A percentile compares a stretch with the other conserved stretches of the same genome.
phyloP scores from a whole-genome alignment of 495 filamentous ascomycete species.

The Aspergillus steynii region DNA sequence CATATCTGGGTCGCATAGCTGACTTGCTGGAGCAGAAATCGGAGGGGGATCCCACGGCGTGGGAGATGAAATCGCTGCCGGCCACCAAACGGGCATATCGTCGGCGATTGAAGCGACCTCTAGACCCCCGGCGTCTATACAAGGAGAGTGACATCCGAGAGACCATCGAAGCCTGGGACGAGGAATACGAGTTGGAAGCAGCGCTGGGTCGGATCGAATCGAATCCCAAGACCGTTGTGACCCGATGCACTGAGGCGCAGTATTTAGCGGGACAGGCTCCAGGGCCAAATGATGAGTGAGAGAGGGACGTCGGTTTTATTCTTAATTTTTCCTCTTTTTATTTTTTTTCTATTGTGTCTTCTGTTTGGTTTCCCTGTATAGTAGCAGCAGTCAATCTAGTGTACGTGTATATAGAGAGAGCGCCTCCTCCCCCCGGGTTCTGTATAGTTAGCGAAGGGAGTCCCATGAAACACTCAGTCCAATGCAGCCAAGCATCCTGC shows the following conservation, averaged over 20 bases:
- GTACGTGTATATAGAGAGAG: slow-evolving; percentile 12
- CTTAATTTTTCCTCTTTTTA: neutral
- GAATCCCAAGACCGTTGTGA: slow-evolving; percentile 9
- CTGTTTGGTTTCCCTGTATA: slow-evolving; percentile 1
- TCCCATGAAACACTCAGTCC: too few relatives aligned
- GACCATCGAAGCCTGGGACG: slow-evolving; percentile 28
- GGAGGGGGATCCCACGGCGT: slow-evolving; percentile 18
- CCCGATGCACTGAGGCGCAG: slow-evolving; percentile 19
- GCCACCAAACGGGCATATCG: slow-evolving; percentile 13
- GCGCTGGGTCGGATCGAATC: slow-evolving; percentile 20
- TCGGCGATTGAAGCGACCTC: slow-evolving; percentile 15
- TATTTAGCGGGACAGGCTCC: slow-evolving; percentile 1
- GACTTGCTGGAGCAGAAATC: slow-evolving; percentile 27
- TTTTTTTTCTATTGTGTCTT: slow-evolving; percentile 1
- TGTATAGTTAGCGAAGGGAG: slow-evolving; percentile 1
- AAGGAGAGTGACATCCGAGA: slow-evolving; percentile 9
- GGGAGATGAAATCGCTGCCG: slow-evolving; percentile 12
- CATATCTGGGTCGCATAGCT: slow-evolving; percentile 19
- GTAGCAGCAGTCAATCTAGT: too few relatives aligned
- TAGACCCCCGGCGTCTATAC: slow-evolving; percentile 17
- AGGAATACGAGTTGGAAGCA: slow-evolving; percentile 32
- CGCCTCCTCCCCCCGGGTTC: neutral
- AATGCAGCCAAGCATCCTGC: too few relatives aligned
- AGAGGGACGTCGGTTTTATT: slow-evolving; percentile 2
- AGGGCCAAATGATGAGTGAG: neutral